phyloP scores from a whole-genome alignment of 2,329 filamentous ascomycete genomes.

The Diatrype stigma region DNA sequence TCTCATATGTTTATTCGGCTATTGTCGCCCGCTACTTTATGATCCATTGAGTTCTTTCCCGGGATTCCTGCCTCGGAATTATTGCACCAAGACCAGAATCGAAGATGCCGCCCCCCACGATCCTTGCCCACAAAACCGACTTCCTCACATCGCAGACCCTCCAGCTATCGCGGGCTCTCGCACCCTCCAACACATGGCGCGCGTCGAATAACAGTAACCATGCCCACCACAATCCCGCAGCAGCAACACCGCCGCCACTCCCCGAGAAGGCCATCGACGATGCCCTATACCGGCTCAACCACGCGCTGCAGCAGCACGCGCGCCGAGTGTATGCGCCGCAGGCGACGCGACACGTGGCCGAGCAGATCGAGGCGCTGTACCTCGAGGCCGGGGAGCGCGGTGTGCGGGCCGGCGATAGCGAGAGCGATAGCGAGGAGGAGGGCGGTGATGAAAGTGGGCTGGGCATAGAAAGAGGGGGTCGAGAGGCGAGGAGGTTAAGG shows the following conservation, averaged over 20 bases:
- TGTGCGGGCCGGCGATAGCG: conserved; percentile 29
- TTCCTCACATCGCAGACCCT: conserved; percentile 63
- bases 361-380: conserved; percentile 68
- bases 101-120: conserved; percentile 43
- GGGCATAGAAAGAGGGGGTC: conserved; percentile 37
- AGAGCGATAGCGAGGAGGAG: conserved; percentile 33
- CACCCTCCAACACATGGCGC: conserved; percentile 52
- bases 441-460: conserved; percentile 22
- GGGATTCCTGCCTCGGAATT: too few species aligned
- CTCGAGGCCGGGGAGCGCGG: conserved; percentile 40
- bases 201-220: conserved; percentile 34
- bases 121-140: conserved; percentile 58
- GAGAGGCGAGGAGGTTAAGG: conserved; percentile 19
- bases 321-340: conserved; percentile 63
- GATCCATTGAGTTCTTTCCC: too few species aligned
- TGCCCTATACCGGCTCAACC: conserved; percentile 55
- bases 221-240: conserved; percentile 29
- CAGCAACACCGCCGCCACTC: conserved; percentile 32
- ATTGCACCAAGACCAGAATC: too few species aligned
- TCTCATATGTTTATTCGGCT: too few species aligned
- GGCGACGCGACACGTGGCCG: conserved; percentile 66
- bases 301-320: conserved; percentile 59
- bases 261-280: conserved; percentile 51
- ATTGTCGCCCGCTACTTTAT: too few species aligned
- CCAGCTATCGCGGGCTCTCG: conserved; percentile 55